Percentiles rank a stretch among this genome's conserved stretches.
These are phyloP conservation scores for Ceratocystis alfenasii DNA, from an alignment of 2,329 filamentous ascomycete genomes.

Conservation along the genomic window DNA sequence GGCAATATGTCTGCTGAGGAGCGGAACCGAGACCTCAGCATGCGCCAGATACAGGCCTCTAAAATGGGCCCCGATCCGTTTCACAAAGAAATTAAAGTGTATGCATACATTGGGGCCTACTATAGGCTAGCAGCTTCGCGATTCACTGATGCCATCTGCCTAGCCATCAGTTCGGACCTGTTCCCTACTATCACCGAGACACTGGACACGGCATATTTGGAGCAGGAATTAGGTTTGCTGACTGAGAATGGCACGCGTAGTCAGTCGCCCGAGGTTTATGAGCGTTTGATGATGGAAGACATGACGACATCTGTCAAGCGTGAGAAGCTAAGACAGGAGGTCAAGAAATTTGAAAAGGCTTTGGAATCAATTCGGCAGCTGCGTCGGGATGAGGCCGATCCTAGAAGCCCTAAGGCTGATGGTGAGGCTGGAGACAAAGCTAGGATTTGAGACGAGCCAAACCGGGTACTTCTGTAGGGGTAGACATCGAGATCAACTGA, in stretches of 20 bases:
- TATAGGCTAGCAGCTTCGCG: constrained; percentile 54
- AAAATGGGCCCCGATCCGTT: constrained; percentile 49
- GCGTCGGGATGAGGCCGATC: constrained; percentile 29
- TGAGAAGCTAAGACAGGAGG: constrained; percentile 34
- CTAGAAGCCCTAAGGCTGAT: not conserved
- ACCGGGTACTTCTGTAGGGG: not conserved
- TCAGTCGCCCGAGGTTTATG: not conserved
- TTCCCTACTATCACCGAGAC: constrained; percentile 34
- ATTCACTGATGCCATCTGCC: constrained; percentile 46
- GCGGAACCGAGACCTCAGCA: constrained; percentile 33
- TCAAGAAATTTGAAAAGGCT: constrained; percentile 37
- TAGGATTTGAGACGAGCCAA: not conserved
- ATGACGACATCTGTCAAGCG: constrained; percentile 33
- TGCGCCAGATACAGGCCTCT: constrained; percentile 33
- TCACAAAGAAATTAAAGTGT: constrained; percentile 46
- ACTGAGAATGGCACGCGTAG: not conserved
- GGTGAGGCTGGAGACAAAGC: not conserved
- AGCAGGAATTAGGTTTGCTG: constrained; percentile 34
- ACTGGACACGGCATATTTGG: constrained; percentile 29
- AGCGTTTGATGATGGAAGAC: constrained; percentile 39
- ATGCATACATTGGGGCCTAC: constrained; percentile 54
- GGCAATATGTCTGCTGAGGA: constrained; percentile 40
- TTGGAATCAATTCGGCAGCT: constrained; percentile 36
- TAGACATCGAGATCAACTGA: not conserved
- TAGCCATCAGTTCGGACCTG: constrained; percentile 39